A percentile compares a stretch with the other conserved stretches of the same genome.
phyloP scores from a whole-genome alignment of 2,329 filamentous ascomycete species.

The Paraconiothyrium sp. region DNA sequence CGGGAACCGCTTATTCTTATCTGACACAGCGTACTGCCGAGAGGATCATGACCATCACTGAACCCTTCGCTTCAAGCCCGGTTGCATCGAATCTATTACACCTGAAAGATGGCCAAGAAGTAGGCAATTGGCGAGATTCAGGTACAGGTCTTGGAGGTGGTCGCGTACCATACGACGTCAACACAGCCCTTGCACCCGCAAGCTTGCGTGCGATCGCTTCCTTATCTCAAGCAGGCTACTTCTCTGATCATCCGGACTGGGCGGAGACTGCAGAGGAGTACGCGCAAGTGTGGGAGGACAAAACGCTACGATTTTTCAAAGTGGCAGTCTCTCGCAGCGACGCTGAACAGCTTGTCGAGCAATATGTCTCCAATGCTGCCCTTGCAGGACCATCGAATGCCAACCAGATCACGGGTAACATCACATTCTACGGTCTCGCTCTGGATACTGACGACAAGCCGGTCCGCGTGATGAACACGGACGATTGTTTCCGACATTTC shows the following conservation, averaged over 20 bases:
- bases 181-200: slow-evolving; percentile 69
- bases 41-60: slow-evolving; percentile 66
- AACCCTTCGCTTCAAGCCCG: slow-evolving; percentile 62
- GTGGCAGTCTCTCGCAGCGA: slow-evolving; percentile 53
- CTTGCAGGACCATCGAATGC: slow-evolving; percentile 59
- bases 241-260: slow-evolving; percentile 61
- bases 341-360: slow-evolving; percentile 59
- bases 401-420: slow-evolving; percentile 53
- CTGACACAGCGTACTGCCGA: slow-evolving; percentile 64
- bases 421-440: slow-evolving; percentile 66
- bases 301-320: slow-evolving; percentile 67
- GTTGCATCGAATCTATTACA: slow-evolving; percentile 65
- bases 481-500: slow-evolving; percentile 71
- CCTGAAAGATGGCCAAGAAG: slow-evolving; percentile 62
- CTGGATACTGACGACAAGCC: slow-evolving; percentile 62
- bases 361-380: slow-evolving; percentile 57
- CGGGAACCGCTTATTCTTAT: slow-evolving; percentile 62
- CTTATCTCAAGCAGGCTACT: slow-evolving; percentile 62
- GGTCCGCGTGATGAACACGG: slow-evolving; percentile 70
- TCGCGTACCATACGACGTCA: slow-evolving; percentile 72
- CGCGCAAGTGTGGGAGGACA: slow-evolving; percentile 70
- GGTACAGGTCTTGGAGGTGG: slow-evolving; percentile 68
- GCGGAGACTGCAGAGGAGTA: slow-evolving; percentile 56
- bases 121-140: slow-evolving; percentile 72
- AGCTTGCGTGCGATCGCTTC: slow-evolving; percentile 67